Conservation (phyloP, 2,329 filamentous ascomycete species). For the Trichoderma sp. region DNA sequence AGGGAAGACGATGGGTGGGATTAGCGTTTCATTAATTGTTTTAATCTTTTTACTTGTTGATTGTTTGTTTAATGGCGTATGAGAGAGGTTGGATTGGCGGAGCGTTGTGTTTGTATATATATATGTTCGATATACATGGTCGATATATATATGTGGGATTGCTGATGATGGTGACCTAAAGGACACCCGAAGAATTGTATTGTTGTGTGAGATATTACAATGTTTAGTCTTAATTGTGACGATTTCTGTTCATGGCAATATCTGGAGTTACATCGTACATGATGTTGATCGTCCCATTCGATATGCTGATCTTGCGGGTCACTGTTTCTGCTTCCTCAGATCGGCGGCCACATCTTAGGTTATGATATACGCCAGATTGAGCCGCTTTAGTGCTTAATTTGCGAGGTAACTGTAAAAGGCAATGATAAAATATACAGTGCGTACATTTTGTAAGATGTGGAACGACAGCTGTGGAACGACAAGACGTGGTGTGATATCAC, state of each 20-base stretch:
- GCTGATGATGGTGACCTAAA: neutral
- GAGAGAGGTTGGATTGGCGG: neutral
- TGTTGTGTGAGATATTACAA: neutral
- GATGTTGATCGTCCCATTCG: neutral
- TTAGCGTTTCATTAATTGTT: neutral
- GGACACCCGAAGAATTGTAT: neutral
- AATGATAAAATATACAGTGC: neutral
- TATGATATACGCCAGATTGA: neutral
- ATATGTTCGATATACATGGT: neutral
- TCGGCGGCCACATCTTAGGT: neutral
- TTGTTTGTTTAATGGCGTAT: neutral
- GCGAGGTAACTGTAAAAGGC: neutral
- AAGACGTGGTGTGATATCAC: neutral
- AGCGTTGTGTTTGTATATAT: neutral
- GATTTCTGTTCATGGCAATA: neutral
- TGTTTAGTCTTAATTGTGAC: neutral
- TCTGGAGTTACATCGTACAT: neutral
- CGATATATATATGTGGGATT: neutral
- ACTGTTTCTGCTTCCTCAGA: neutral
- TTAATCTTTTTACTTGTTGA: neutral
- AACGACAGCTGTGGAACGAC: neutral
- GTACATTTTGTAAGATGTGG: neutral
- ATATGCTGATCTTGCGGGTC: neutral
- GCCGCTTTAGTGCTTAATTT: neutral
- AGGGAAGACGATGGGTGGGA: neutral